Base-by-base conservation (phyloP, 257 asterid genomes). In the Avicennia marina region DNA sequence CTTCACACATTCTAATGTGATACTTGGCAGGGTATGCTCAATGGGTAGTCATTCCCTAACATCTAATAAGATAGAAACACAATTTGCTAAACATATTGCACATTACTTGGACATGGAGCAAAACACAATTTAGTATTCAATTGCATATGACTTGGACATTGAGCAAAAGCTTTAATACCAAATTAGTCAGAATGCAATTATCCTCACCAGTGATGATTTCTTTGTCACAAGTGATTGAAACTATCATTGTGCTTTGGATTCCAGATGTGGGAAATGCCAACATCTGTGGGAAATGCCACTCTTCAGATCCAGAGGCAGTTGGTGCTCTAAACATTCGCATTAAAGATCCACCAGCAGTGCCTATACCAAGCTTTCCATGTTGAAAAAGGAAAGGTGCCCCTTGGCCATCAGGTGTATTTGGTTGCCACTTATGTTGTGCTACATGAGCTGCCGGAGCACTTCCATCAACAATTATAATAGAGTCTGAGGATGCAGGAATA, bases 391-490 rank as follows among this genome's bases (percentile, higher is more conserved):
- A 93, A 62, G 97, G 99, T n/a, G 93, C 33, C 38, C 99, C 99
- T 66, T 82, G 94, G 53, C 97, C 99, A 74, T 89, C 99, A 29
- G 99, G 99, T 49, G 99, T 89, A 73, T 93, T 93, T 33, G 96
- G 97, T 73, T 93, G 99, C 99, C 99, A 93, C 77, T 86, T 93
- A 62, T 93, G 99, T 61, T 82, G 95, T 21, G 95, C 97, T 54
- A 93, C 62, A 54, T 86, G 99, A 60, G 89, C 97, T 8, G 90
- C 95, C 20, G 99, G 99, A 16, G 87, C 96, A 69, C 73, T 72
- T 66, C 64, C 53, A 73, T 86, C 97, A 60, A 80, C 97, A 69
- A 84, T 76, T 59, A 93, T 70, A 34, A 93, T 77, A 67, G 96
- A 84, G 75, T 93, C 96, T 33, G 89, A 80, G 57, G 97, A 86